Conservation (phyloP, 23 red algal species). For the Gracilaria gracilis region DNA sequence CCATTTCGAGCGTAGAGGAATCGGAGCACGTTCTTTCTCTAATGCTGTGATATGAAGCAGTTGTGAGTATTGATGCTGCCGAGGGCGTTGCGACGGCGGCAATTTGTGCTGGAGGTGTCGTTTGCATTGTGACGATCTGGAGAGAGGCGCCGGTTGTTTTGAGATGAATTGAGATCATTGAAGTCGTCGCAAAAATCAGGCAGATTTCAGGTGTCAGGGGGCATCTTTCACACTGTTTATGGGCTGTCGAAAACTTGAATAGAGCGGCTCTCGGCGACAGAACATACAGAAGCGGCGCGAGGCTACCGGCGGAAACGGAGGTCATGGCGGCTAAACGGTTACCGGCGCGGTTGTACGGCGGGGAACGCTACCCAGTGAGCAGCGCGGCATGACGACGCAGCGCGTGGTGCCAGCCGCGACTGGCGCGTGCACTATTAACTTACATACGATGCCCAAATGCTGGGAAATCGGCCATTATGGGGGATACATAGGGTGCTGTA, state of each 20-base stretch:
- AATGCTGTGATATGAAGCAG: background rate
- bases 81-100: background rate
- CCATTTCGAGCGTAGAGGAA: background rate
- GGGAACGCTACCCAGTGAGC: background rate
- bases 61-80: background rate
- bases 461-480: no score
- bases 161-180: conserved; percentile 18
- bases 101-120: no score
- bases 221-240: no score
- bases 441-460: no score
- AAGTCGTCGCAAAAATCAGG: background rate
- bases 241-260: no score
- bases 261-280: no score
- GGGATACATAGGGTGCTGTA: no score
- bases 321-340: no score
- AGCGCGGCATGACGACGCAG: background rate
- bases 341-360: background rate
- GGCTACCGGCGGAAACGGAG: no score
- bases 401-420: conserved; percentile 26
- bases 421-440: conserved; percentile 19
- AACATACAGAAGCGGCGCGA: no score
- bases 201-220: conserved; percentile 27
- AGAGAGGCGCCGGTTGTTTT: background rate
- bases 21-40: background rate
- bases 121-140: background rate